Evolutionary conservation across 2,329 filamentous ascomycete species (phyloP).

Genomic region (Fusarium mangiferae): DNA sequence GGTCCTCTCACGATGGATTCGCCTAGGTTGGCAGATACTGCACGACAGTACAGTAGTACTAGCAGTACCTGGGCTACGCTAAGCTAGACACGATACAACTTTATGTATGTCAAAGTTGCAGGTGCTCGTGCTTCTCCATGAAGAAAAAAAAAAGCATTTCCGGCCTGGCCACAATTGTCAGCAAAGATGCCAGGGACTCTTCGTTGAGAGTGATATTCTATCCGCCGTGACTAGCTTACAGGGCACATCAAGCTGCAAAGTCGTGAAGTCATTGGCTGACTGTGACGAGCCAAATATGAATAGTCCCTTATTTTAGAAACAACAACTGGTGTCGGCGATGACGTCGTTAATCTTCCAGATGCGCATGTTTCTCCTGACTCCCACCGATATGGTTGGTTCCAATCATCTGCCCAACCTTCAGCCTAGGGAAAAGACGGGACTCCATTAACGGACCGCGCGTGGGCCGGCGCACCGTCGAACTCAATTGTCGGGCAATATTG

Average conservation of each 20-base stretch:
- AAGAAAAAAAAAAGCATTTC: conserved; percentile 5
- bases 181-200: conserved; percentile 4
- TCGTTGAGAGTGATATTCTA: neutral
- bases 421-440: conserved; percentile 46
- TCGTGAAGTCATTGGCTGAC: neutral
- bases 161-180: conserved; percentile 3
- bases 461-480: conserved; percentile 43
- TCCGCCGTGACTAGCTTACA: neutral
- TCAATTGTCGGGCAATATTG: conserved; percentile 37
- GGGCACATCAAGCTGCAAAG: neutral
- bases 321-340: conserved; percentile 22
- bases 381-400: conserved; percentile 38
- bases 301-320: conserved; percentile 8
- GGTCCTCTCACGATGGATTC: conserved; percentile 37
- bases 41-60: conserved; percentile 19
- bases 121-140: conserved; percentile 16
- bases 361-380: conserved; percentile 24
- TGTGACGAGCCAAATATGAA: neutral
- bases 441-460: conserved; percentile 44
- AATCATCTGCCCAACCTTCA: conserved; percentile 33
- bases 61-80: neutral
- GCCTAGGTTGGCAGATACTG: conserved; percentile 2
- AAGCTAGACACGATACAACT: conserved; percentile 32
- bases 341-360: conserved; percentile 25
- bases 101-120: conserved; percentile 44